Percentiles rank a stretch among this genome's conserved stretches.
Conservation (phyloP, 306 rosid species). For the Gleditsia sinensis region DNA sequence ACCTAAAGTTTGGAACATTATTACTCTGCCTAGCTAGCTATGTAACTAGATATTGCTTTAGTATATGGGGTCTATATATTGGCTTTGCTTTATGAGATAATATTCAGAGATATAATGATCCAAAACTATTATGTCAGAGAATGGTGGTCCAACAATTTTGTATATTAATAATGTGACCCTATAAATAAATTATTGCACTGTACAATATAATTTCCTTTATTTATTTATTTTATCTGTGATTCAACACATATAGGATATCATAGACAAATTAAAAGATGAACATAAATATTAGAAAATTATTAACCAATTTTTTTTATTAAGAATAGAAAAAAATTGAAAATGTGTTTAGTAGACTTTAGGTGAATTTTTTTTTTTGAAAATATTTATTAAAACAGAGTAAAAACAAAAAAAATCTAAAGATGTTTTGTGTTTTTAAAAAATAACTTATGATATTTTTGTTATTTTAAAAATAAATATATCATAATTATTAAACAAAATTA, state of each 20-base stretch:
- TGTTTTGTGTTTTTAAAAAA: no score
- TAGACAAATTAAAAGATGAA: not conserved
- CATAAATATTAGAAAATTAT: not conserved
- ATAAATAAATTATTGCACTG: conserved; percentile 19
- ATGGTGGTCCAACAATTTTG: conserved; percentile 37
- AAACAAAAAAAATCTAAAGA: no score
- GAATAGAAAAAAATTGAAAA: no score
- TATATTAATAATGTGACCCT: conserved; percentile 23
- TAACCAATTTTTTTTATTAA: no score
- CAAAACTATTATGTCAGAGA: conserved; percentile 34
- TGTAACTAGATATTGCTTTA: conserved; percentile 11
- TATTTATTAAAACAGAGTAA: no score
- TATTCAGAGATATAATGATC: conserved; percentile 31
- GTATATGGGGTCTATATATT: conserved; percentile 23
- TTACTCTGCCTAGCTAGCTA: conserved; percentile 19
- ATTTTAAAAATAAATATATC: no score
- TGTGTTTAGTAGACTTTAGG: no score
- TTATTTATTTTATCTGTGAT: conserved; percentile 11
- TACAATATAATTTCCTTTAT: not conserved
- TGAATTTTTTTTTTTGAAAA: no score
- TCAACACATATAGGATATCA: conserved; percentile 18
- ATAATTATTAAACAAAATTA: no score
- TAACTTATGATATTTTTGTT: no score
- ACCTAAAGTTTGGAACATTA: conserved; percentile 28
- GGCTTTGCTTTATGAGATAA: conserved; percentile 22